Evolutionary conservation across 2,329 filamentous ascomycete species (phyloP), one percentile per base, ranked within the genome.

Genomic region (Harringtonia aguacate): DNA sequence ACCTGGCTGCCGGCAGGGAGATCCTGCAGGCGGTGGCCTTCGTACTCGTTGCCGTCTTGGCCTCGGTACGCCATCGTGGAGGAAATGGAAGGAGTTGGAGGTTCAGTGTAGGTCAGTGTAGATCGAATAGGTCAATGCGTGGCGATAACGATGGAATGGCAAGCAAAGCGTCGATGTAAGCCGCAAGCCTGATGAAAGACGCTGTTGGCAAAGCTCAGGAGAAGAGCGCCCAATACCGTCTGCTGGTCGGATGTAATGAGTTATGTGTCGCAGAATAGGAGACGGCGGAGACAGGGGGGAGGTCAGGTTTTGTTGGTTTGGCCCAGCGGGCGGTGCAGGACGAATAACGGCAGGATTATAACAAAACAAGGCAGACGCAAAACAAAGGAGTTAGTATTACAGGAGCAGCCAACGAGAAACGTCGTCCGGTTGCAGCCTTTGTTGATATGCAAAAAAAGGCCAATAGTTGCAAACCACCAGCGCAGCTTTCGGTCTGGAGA

Each of bases 1-100:
- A 85, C 82, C 58, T 68, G 70, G 56, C 68, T 70, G 47, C 72
- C 72, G 47, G 71, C 61, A 49, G 77, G 74, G 29, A 86, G 68
- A 57, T 86, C 81, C 58, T 84, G 78, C 56, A 86, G 63, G 47
- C 70, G 73, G 59, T 86, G 80, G 54, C 77, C 73, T 45, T 77
- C 69, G 53, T 79, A 81, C 45, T 74, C 74, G 28, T 31, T 45
- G 36, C 29, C 46, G 20, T 47, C 45, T n/a, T 36, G 48, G 43
- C 61, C 48, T 35, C 41, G 45, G 45, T 53, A 53, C 31, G 52
- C 52, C 52, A 53, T 53, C 36, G 42, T 47, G 37, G 20, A n/a
- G n/a, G 40, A 42, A 36, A 27, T 31, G 13, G 7, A 13, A 13
- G 15, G 30, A 8, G 30, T 14, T 5, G 12, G 30, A 13, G 30